Conservation (phyloP, 495 filamentous ascomycete species). For the Astrothelium subdiscretum region DNA sequence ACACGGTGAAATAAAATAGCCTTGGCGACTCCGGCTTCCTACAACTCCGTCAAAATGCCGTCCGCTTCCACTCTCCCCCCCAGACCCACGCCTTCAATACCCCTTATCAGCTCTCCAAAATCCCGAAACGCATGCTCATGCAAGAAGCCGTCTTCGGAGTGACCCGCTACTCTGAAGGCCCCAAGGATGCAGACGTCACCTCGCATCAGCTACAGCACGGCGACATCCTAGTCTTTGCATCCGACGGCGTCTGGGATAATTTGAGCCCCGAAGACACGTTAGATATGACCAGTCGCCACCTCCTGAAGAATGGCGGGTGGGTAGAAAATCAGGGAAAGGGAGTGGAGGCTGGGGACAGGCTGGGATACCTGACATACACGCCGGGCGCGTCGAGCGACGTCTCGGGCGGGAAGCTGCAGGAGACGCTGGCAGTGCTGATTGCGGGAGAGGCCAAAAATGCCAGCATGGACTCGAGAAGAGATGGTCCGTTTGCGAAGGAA, state of each 20-base stretch:
- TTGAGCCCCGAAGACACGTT: constrained; percentile 82
- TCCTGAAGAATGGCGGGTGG: constrained; percentile 53
- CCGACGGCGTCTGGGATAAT: constrained; percentile 95
- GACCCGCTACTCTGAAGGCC: constrained; percentile 62
- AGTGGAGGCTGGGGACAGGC: constrained; percentile 43
- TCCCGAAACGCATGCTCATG: constrained; percentile 64
- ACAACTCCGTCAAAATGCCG: constrained; percentile 67
- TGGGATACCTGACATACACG: constrained; percentile 39
- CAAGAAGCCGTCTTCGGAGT: constrained; percentile 67
- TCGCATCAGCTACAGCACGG: constrained; percentile 69
- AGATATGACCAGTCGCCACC: constrained; percentile 59
- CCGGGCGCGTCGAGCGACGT: constrained; percentile 15
- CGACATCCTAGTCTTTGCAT: constrained; percentile 82
- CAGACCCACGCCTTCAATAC: constrained; percentile 98
- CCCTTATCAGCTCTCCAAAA: constrained; percentile 83
- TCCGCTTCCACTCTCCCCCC: constrained; percentile 67
- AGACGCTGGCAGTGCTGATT: constrained; percentile 64
- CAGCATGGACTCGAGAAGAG: constrained; percentile 60
- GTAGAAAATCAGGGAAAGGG: constrained; percentile 51
- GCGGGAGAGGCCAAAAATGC: constrained; percentile 71
- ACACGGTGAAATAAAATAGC: constrained; percentile 23
- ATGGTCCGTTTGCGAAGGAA: constrained; percentile 91
- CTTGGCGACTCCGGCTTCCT: constrained; percentile 97
- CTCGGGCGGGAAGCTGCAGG: constrained; percentile 45
- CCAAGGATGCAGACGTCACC: constrained; percentile 70